phyloP scores from a whole-genome alignment of 306 rosid species.

The Senna siamea region DNA sequence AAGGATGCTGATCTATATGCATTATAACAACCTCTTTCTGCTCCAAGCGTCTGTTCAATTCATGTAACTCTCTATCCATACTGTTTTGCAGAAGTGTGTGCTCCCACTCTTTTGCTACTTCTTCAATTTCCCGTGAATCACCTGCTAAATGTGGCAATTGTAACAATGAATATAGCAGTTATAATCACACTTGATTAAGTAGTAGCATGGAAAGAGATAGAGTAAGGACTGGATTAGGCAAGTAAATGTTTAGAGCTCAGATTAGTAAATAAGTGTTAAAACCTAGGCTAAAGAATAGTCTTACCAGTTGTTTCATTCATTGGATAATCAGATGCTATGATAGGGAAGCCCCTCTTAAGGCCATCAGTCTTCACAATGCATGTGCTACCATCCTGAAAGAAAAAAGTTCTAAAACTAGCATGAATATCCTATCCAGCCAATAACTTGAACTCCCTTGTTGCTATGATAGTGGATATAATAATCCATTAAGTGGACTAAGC shows the following conservation, averaged over 20 bases:
- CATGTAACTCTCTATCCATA: slow-evolving; percentile 96
- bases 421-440: slow-evolving; percentile 34
- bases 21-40: slow-evolving; percentile 79
- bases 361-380: slow-evolving; percentile 78
- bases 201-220: slow-evolving; percentile 27
- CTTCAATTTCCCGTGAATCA: slow-evolving; percentile 88
- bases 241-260: slow-evolving; percentile 29
- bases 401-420: slow-evolving; percentile 35
- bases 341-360: slow-evolving; percentile 84
- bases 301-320: slow-evolving; percentile 82
- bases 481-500: neutral
- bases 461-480: neutral
- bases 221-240: slow-evolving; percentile 19
- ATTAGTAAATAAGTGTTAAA: slow-evolving; percentile 9
- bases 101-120: slow-evolving; percentile 97
- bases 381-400: slow-evolving; percentile 70
- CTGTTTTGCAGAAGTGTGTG: slow-evolving; percentile 93
- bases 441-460: slow-evolving; percentile 27
- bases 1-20: slow-evolving; percentile 29
- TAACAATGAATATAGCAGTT: slow-evolving; percentile 33
- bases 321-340: slow-evolving; percentile 72
- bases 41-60: slow-evolving; percentile 91
- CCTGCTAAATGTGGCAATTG: slow-evolving; percentile 56
- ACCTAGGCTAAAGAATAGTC: slow-evolving; percentile 36
- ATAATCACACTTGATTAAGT: slow-evolving; percentile 31